Evolutionary conservation across 305 asterid species (phyloP), one percentile per base, ranked within the genome.

Genomic region (Rubia occidens): DNA sequence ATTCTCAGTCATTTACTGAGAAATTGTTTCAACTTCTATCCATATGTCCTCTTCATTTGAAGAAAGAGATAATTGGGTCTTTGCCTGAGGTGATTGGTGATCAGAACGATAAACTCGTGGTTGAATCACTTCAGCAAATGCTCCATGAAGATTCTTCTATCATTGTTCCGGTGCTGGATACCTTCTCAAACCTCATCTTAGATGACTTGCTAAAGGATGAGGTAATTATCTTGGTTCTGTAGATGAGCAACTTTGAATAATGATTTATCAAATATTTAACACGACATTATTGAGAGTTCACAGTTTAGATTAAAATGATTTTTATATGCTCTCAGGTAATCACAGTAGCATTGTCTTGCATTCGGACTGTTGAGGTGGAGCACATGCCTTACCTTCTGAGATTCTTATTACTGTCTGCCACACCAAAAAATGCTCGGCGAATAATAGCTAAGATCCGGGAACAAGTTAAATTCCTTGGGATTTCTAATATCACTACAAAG

Each of bases 61-160:
- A 90, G 86, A 85, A 80, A 81, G 97, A 88, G 86, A 85, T 88
- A 40, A 85, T 90, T 78, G 92, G 91, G 71, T 88, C 97, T n/a
- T 76, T 90, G 81, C 96, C 95, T 32, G 95, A 87, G 84, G 82
- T 90, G 70, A 77, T 90, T 67, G 95, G 95, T 60, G 95, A 88
- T 75, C 88, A 85, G 69, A 84, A 87, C 79, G 85, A 85, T 74
- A 79, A 78, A 74, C 72, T 80, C 71, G 84, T 87, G 63, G 83
- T 88, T 68, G 84, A 79, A 80, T 85, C 92, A 72, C 96, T 90
- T 76, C 87, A 84, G 72, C 87, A 83, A 83, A 85, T 88, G 88
- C 95, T 90, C 66, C 83, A 85, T 73, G 96, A 90, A 81, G 97
- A 90, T 81, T 80, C 89, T 73, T 81, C 90, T 72, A 79, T 87